Evolutionary conservation across 2,329 filamentous ascomycete genomes (phyloP).

Genomic region (Elsinoe ampelina): DNA sequence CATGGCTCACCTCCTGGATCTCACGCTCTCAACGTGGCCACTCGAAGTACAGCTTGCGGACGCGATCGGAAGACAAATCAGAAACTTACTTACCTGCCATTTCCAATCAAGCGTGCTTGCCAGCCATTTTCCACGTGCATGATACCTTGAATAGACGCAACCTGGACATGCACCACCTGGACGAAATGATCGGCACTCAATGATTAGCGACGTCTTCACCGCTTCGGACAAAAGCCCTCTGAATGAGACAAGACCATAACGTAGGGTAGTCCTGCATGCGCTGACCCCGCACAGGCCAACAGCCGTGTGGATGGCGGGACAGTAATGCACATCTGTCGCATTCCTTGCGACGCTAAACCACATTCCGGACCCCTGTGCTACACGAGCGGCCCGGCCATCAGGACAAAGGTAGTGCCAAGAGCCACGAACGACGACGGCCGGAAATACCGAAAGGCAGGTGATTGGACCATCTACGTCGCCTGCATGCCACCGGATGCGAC

Average conservation of each 20-base stretch:
- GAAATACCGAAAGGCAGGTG: conserved; percentile 7
- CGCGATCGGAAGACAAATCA: too few relatives aligned
- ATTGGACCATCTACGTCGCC: not conserved
- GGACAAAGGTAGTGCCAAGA: not conserved
- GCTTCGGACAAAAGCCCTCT: not conserved
- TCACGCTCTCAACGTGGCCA: too few relatives aligned
- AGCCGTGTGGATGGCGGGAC: not conserved
- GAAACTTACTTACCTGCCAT: too few relatives aligned
- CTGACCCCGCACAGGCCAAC: not conserved
- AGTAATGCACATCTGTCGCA: conserved; percentile 4
- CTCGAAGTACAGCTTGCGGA: too few relatives aligned
- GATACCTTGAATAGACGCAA: too few relatives aligned
- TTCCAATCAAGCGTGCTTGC: too few relatives aligned
- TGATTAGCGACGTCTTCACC: not conserved
- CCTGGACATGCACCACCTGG: too few relatives aligned
- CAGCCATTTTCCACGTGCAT: too few relatives aligned
- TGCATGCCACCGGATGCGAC: conserved; percentile 3
- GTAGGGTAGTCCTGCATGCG: not conserved
- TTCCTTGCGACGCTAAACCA: conserved; percentile 7
- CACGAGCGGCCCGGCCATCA: conserved; percentile 1
- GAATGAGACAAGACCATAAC: not conserved
- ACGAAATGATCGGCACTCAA: not conserved
- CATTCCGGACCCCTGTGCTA: conserved; percentile 5
- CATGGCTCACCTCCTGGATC: too few relatives aligned
- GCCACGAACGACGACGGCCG: not conserved